These are phyloP conservation scores for Claviceps capensis DNA, from an alignment of 2,329 filamentous ascomycete species.

Conservation along the genomic window DNA sequence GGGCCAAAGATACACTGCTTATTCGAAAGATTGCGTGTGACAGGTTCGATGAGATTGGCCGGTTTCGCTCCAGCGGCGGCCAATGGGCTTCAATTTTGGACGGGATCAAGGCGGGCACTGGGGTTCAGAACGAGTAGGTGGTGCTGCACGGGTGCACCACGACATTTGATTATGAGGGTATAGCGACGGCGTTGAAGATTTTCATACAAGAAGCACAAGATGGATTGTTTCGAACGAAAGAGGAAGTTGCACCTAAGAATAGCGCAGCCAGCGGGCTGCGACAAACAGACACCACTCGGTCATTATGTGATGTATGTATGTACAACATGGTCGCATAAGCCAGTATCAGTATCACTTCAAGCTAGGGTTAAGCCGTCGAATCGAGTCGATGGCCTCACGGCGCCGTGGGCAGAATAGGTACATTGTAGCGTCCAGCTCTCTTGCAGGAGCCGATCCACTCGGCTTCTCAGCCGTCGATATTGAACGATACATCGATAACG, in stretches of 20 bases:
- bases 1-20: constrained; percentile 58
- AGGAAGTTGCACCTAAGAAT: too few relatives aligned
- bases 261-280: too few relatives aligned
- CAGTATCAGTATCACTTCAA: background rate
- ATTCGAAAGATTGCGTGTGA: constrained; percentile 61
- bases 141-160: background rate
- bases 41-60: constrained; percentile 33
- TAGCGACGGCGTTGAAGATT: background rate
- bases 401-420: too few relatives aligned
- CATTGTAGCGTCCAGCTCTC: background rate
- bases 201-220: background rate
- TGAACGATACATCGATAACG: background rate
- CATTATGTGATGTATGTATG: background rate
- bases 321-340: background rate
- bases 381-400: too few relatives aligned
- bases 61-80: constrained; percentile 28
- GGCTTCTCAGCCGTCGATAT: background rate
- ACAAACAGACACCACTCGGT: background rate
- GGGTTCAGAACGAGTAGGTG: constrained; percentile 17
- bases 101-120: constrained; percentile 33
- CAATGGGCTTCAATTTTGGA: constrained; percentile 37
- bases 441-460: background rate
- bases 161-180: background rate
- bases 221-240: too few relatives aligned
- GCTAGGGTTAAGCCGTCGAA: too few relatives aligned